A percentile compares a stretch with the other conserved stretches of the same genome.
Evolutionary conservation across 148 eudicot species (phyloP).

Genomic region (Linanthus parryae): DNA sequence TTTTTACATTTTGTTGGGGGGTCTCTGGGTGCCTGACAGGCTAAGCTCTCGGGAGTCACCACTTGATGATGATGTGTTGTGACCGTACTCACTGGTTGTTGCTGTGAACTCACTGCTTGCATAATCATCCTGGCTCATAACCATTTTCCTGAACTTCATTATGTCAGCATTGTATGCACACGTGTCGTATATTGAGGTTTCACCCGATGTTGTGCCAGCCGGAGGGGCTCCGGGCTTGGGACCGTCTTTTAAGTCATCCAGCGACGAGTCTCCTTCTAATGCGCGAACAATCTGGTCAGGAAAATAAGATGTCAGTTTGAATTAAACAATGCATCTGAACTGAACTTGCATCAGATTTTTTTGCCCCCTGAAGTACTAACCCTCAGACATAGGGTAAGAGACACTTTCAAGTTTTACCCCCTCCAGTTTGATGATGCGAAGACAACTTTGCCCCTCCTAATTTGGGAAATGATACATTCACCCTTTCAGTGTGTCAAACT

Average conservation of each 20-base stretch:
- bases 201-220: not conserved
- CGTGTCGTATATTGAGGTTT: slow-evolving; percentile 25
- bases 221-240: slow-evolving; percentile 29
- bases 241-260: slow-evolving; percentile 59
- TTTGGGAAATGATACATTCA: not conserved
- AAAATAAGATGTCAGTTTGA: not conserved
- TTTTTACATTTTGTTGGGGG: slow-evolving; percentile 9
- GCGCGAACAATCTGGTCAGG: slow-evolving; percentile 65
- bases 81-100: slow-evolving; percentile 33
- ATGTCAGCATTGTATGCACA: slow-evolving; percentile 45
- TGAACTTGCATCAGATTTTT: not conserved
- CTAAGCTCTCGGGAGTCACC: slow-evolving; percentile 15
- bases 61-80: slow-evolving; percentile 27
- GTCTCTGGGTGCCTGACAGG: not conserved
- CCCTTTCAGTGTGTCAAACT: too few species aligned
- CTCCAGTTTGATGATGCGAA: too few species aligned
- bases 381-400: not conserved
- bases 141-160: slow-evolving; percentile 43
- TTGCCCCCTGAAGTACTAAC: not conserved
- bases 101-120: slow-evolving; percentile 32
- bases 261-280: slow-evolving; percentile 57
- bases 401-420: too few species aligned
- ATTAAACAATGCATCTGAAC: not conserved
- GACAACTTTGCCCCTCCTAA: not conserved
- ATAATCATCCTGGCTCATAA: slow-evolving; percentile 27